Percentiles rank a stretch among this genome's conserved stretches.
These are phyloP conservation scores for Pseudogymnoascus sp. DNA, from an alignment of 2,329 filamentous ascomycete genomes.

Conservation along the genomic window DNA sequence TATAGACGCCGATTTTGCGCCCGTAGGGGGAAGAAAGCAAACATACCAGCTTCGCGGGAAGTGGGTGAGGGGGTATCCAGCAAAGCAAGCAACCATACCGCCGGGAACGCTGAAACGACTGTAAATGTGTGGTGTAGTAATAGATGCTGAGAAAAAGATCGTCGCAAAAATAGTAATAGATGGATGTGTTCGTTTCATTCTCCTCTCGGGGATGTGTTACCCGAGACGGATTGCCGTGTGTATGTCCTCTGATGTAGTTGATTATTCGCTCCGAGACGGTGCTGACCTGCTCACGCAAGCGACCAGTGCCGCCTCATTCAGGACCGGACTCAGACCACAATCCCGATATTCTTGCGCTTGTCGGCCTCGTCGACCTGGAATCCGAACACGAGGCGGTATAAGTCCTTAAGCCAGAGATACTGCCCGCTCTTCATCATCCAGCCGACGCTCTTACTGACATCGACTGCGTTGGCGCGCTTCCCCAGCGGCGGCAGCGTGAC, in stretches of 20 bases:
- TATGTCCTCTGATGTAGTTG: background rate
- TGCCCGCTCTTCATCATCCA: slow-evolving; percentile 67
- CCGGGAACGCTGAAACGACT: slow-evolving; percentile 6
- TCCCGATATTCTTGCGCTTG: slow-evolving; percentile 55
- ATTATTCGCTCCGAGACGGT: background rate
- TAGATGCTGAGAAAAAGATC: background rate
- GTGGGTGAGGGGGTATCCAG: background rate
- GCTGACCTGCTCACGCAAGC: background rate
- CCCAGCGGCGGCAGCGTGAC: slow-evolving; percentile 48
- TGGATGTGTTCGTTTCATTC: background rate
- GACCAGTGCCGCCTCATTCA: background rate
- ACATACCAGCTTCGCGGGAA: background rate
- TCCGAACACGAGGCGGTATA: slow-evolving; percentile 79
- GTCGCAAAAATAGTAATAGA: background rate
- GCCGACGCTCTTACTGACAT: slow-evolving; percentile 71
- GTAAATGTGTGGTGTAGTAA: background rate
- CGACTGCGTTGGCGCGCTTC: slow-evolving; percentile 58
- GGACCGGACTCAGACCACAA: slow-evolving; percentile 39
- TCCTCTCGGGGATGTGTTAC: background rate
- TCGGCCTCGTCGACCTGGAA: slow-evolving; percentile 74
- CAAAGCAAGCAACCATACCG: background rate
- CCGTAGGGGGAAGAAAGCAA: background rate
- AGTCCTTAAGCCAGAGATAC: slow-evolving; percentile 72
- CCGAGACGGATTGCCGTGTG: background rate
- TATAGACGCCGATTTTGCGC: slow-evolving; percentile 7